Evolutionary conservation across 2,329 filamentous ascomycete genomes (phyloP).

Genomic region (Penicillium sp.): DNA sequence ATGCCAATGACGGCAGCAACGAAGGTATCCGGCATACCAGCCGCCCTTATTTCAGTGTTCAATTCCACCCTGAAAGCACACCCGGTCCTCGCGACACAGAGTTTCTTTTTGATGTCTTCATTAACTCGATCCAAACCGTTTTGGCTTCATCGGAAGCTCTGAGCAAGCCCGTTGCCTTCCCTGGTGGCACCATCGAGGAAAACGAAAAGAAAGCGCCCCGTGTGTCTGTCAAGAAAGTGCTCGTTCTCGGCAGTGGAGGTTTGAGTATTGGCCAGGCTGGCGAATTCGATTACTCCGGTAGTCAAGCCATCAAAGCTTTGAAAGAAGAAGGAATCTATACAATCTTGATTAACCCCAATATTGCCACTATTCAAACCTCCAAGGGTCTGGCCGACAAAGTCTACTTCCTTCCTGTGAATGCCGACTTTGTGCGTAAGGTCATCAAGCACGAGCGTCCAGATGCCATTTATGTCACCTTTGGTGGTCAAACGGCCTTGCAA

Average conservation of each 20-base stretch:
- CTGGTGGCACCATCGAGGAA: slow-evolving; percentile 75
- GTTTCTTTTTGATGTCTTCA: slow-evolving; percentile 95
- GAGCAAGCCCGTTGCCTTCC: slow-evolving; percentile 73
- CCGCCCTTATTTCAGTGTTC: slow-evolving; percentile 96
- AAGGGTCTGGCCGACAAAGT: slow-evolving; percentile 98
- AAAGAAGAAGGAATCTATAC: slow-evolving; percentile 99
- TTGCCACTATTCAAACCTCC: slow-evolving; percentile 97
- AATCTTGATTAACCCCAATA: slow-evolving; percentile 97
- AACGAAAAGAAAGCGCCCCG: slow-evolving; percentile 72
- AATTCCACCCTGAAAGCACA: slow-evolving; percentile 97
- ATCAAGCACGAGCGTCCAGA: slow-evolving; percentile 92
- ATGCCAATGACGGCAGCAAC: slow-evolving; percentile 97
- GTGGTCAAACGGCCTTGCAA: slow-evolving; percentile 93
- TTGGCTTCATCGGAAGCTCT: slow-evolving; percentile 65
- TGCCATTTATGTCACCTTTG: slow-evolving; percentile 96
- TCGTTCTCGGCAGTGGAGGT: slow-evolving; percentile 90
- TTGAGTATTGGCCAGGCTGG: slow-evolving; percentile 96
- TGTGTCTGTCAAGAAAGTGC: slow-evolving; percentile 86
- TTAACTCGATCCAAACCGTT: slow-evolving; percentile 73
- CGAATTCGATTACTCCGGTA: slow-evolving; percentile 98
- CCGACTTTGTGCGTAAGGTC: slow-evolving; percentile 96
- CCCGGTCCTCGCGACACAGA: slow-evolving; percentile 94
- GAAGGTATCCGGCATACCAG: slow-evolving; percentile 88
- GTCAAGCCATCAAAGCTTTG: slow-evolving; percentile 95
- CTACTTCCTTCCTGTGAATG: slow-evolving; percentile 95